Evolutionary conservation across 1,284 basidiomycete genomes (phyloP), one percentile per base, ranked within the genome.

Genomic region (Salmacisia buchloeana): DNA sequence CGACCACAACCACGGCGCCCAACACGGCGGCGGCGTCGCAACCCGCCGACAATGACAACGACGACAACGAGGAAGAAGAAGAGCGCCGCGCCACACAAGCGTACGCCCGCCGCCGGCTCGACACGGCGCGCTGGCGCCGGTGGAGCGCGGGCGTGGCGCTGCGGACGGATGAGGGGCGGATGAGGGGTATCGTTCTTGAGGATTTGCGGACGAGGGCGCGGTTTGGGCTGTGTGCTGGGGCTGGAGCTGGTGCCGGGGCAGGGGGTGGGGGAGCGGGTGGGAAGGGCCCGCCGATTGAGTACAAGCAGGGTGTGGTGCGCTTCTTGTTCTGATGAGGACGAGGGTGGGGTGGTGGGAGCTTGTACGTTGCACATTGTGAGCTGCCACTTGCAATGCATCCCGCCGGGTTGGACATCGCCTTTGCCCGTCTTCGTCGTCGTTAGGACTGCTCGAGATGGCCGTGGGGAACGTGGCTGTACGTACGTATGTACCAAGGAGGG

Each of bases 281-380:
- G 49, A 10, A 33, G 18, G 27, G 49, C 29, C n/a, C n/a, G 29
- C 49, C 49, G 49, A 31, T 33, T 12, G 49, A 54, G 49, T 54
- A 54, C 27, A 54, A 54, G 49, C 49, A 25, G 27, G 49, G 49
- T 13, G 49, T 54, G 49, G 49, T 54, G 29, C 49, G 49, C 4
- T 54, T 54, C 27, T 33, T 54, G 49, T 54, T 54, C 29, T 54
- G 49, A 54, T 18, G 46, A n/a, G n/a, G 29, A 29, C 7, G 7
- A 49, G 7, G 18, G 41, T 2, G 6, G 41, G 2, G 41, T 43
- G 10, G 4, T 12, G 41, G 41, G 41, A 21, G 41, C 23, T 18
- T 43, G 6, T 43, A n/a, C 10, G 18, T 43, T 43, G 35, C 35
- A 38, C 35, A 9, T 38, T 38, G 35, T n/a, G n/a, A n/a, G n/a